Conservation (phyloP, 2,329 filamentous ascomycete genomes). For the Drechmeria coniospora region DNA sequence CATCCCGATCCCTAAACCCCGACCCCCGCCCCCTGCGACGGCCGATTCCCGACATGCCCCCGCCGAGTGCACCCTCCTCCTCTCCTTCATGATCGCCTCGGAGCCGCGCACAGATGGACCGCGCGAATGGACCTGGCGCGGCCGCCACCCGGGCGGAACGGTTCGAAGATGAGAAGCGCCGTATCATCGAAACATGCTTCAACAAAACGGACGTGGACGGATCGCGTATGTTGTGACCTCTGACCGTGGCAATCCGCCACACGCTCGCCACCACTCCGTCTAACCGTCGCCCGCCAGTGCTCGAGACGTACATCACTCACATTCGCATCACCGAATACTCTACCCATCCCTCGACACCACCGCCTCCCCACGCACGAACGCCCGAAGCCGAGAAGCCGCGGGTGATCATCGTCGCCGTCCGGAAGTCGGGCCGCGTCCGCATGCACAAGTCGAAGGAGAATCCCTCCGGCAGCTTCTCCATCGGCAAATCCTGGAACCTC, state of each 20-base stretch:
- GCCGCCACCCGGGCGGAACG: constrained; percentile 48
- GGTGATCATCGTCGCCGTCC: constrained; percentile 84
- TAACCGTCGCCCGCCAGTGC: too few relatives aligned
- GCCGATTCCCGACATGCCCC: constrained; percentile 4
- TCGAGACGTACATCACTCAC: constrained; percentile 95
- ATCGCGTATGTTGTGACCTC: constrained; percentile 49
- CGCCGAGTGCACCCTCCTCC: constrained; percentile 2
- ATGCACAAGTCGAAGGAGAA: constrained; percentile 98
- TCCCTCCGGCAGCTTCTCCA: constrained; percentile 81
- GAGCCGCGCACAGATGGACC: constrained; percentile 18
- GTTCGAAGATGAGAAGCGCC: constrained; percentile 92
- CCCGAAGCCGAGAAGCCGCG: constrained; percentile 70
- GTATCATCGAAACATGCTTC: constrained; percentile 93
- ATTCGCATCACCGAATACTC: constrained; percentile 82
- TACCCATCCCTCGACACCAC: constrained; percentile 65
- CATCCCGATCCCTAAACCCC: too few relatives aligned
- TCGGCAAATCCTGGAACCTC: constrained; percentile 95
- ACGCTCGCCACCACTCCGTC: too few relatives aligned
- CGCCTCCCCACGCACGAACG: constrained; percentile 59
- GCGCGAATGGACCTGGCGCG: constrained; percentile 21
- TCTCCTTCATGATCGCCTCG: constrained; percentile 7
- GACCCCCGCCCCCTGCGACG: constrained; percentile 1
- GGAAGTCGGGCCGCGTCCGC: constrained; percentile 80
- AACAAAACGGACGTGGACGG: constrained; percentile 77
- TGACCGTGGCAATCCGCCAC: too few relatives aligned